Base-by-base conservation (phyloP, 352 stramenopile genomes). In the Pelagophyceae sp. region DNA sequence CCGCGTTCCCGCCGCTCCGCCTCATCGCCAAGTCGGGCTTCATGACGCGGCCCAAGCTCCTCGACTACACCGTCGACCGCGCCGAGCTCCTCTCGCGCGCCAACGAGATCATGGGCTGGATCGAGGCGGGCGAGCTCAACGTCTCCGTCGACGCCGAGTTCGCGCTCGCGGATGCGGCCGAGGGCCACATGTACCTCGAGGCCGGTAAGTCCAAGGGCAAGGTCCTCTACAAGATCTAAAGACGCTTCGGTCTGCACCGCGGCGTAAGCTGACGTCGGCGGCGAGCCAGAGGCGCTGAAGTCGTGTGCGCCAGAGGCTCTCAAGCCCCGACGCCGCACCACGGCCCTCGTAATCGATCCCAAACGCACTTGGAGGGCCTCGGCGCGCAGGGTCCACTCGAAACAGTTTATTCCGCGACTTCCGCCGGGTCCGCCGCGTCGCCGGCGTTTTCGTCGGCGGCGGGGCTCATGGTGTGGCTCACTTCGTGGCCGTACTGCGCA, bases 171-270 rank as follows among this genome's bases (percentile, higher is more conserved):
- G 23, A 90, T 71, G 85, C 86, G 45, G 81, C 80, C 25, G 81
- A 90, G 51, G 87, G 85, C 27, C 86, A 91, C 76, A 74, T 85
- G 32, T 89, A 90, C 76, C 76, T 91, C 51, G 86, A 91, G 74
- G 81, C 82, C 38, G 86, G 86, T 77, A 85, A 86, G 64, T 89
- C 83, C 38, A 90, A 86, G 77, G 87, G 87, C 60, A 91, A 91
- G 81, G 84, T 91, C 27, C 79, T 91, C 17, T 90, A 89, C 64
- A 78, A 84, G 65, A 88, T 89, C 61, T 54, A 20, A 54, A n/a
- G n/a, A n/a, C n/a, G n/a, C n/a, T n/a, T n/a, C n/a, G n/a, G n/a
- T n/a, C n/a, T n/a, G n/a, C n/a, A n/a, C n/a, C n/a, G n/a, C n/a
- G n/a, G n/a, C n/a, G n/a, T n/a, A n/a, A n/a, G n/a, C n/a, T n/a